Conservation (phyloP, 345 rosid species). For the Acer saccharum region DNA sequence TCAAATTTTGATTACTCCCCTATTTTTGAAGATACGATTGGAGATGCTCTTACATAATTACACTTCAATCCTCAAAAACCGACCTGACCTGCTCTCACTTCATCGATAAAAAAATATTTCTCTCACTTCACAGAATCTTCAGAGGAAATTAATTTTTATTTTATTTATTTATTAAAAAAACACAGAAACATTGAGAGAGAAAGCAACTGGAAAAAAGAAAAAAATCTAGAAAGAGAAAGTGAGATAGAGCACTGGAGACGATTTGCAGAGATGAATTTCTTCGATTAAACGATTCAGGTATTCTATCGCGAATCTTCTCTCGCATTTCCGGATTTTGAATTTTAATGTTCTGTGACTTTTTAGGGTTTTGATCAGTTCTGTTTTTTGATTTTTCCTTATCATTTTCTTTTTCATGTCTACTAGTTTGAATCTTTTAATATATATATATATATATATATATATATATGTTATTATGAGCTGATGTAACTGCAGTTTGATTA, state of each 20-base stretch:
- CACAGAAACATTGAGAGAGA: neutral
- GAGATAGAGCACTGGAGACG: neutral
- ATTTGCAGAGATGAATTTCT: slow-evolving; percentile 5
- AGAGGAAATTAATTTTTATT: neutral
- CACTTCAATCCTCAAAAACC: neutral
- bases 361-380: neutral
- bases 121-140: slow-evolving; percentile 1
- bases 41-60: neutral
- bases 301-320: neutral
- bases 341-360: neutral
- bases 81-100: neutral
- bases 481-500: neutral
- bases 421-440: neutral
- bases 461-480: neutral
- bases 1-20: too few relatives aligned
- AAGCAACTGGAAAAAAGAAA: neutral
- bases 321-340: neutral
- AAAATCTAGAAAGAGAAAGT: neutral
- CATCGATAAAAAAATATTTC: neutral
- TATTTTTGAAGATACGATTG: too few relatives aligned
- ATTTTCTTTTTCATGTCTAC: neutral
- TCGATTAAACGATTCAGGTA: slow-evolving; percentile 10
- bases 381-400: neutral
- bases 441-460: too few relatives aligned
- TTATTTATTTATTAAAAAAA: neutral